A percentile compares a stretch with the other conserved stretches of the same genome.
phyloP scores from a whole-genome alignment of 371 early-diverging fungal species.

The Mortierella sp. region DNA sequence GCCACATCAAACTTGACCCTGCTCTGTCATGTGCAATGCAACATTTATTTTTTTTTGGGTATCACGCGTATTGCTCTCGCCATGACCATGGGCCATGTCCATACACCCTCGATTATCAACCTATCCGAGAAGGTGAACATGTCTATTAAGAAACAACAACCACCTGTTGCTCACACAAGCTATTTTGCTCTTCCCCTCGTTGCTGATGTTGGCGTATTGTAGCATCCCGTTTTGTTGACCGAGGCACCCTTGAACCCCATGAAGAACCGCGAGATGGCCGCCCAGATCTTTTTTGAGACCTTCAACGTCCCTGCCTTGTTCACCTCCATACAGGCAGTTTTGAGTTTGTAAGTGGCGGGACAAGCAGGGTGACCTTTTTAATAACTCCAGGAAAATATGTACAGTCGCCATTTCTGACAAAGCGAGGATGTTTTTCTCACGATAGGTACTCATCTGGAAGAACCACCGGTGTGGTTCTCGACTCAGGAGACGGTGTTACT shows the following conservation, averaged over 20 bases:
- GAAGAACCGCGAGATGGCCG: conserved; percentile 99
- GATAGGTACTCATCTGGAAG: conserved; percentile 84
- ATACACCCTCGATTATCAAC: conserved; percentile 8
- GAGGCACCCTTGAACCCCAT: conserved; percentile 99
- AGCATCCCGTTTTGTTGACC: conserved; percentile 99
- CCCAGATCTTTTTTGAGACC: conserved; percentile 99
- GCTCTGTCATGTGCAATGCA: conserved; percentile 20
- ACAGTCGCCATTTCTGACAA: conserved; percentile 91
- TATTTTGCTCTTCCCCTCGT: background rate
- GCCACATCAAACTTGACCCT: conserved; percentile 8
- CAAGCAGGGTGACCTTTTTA: background rate
- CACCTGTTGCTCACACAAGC: background rate
- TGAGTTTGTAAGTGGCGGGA: conserved; percentile 42
- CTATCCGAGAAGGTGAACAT: conserved; percentile 3
- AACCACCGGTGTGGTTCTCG: conserved; percentile 99
- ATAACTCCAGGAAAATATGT: background rate
- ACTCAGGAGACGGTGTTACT: conserved; percentile 99
- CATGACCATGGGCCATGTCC: conserved; percentile 4
- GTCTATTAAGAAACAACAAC: background rate
- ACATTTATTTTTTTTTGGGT: conserved; percentile 11
- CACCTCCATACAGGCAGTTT: conserved; percentile 94
- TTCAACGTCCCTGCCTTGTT: conserved; percentile 99
- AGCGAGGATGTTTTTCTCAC: background rate
- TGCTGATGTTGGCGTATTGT: conserved; percentile 65
- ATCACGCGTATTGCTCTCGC: conserved; percentile 13